Conservation (phyloP, 176 grass and related monocot species). For the Cenchrus fungigraminus region DNA sequence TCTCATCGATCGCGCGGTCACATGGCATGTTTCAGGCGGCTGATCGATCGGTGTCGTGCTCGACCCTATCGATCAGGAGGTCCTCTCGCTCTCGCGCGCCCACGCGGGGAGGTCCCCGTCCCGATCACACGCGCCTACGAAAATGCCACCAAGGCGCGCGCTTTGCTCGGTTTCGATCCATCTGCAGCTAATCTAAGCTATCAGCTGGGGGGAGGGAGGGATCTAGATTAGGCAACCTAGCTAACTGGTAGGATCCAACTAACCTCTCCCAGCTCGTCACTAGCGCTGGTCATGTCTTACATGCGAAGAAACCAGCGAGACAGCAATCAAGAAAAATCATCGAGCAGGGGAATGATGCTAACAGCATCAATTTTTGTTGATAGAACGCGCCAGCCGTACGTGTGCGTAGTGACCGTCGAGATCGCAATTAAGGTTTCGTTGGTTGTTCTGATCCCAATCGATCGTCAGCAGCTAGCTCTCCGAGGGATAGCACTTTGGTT, state of each 20-base stretch:
- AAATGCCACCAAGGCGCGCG: background rate
- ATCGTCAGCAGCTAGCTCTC: background rate
- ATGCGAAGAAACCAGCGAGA: slow-evolving; percentile 22
- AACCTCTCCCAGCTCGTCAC: slow-evolving; percentile 22
- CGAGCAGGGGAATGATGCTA: too few species aligned
- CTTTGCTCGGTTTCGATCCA: slow-evolving; percentile 6
- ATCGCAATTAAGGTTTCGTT: background rate
- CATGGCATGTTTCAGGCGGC: background rate
- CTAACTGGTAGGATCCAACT: slow-evolving; percentile 45
- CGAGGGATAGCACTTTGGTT: background rate
- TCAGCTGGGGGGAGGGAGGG: background rate
- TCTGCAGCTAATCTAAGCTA: slow-evolving; percentile 9
- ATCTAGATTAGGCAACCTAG: slow-evolving; percentile 12
- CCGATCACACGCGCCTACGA: background rate
- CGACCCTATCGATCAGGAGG: background rate
- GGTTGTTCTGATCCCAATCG: background rate
- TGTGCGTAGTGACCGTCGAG: background rate
- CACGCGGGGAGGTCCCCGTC: background rate
- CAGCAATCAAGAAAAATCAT: background rate
- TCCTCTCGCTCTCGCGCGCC: background rate
- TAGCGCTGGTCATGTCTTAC: slow-evolving; percentile 29
- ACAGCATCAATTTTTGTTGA: too few species aligned
- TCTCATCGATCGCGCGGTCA: background rate
- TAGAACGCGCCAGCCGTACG: background rate
- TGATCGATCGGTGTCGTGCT: background rate